Conservation (phyloP, 2,329 filamentous ascomycete genomes). For the Trichoderma hamatum region DNA sequence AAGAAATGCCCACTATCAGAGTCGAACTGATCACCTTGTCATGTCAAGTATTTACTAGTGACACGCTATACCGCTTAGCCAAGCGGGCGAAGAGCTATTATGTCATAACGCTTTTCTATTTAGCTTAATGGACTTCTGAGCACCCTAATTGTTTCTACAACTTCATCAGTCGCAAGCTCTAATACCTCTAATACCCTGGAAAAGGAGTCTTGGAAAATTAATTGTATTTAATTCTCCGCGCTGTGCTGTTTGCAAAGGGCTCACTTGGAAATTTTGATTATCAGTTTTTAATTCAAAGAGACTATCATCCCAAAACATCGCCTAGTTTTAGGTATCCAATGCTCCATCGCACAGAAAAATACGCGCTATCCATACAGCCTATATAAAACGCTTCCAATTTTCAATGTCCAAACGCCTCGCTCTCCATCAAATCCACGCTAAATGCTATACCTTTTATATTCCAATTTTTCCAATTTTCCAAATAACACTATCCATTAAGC, state of each 20-base stretch:
- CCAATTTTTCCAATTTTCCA: background rate
- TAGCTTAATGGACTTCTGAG: too few species aligned
- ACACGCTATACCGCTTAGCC: conserved; percentile 29
- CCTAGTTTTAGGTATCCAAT: background rate
- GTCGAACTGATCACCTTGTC: conserved; percentile 29
- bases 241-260: too few species aligned
- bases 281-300: too few species aligned
- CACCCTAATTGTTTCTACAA: too few species aligned
- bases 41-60: conserved; percentile 27
- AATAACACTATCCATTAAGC: background rate
- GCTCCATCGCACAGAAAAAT: background rate
- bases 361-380: background rate
- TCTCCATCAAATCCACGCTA: background rate
- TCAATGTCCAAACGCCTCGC: conserved; percentile 20
- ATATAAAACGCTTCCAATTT: background rate
- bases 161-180: background rate
- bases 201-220: too few species aligned
- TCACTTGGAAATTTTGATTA: too few species aligned
- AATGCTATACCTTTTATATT: background rate
- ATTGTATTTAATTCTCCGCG: too few species aligned
- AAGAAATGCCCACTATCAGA: conserved; percentile 27
- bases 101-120: too few species aligned
- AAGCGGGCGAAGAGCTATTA: conserved; percentile 23
- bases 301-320: background rate
- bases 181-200: background rate